Evolutionary conservation across 805 yeast species (phyloP).

Genomic region (Candida boleticola): DNA sequence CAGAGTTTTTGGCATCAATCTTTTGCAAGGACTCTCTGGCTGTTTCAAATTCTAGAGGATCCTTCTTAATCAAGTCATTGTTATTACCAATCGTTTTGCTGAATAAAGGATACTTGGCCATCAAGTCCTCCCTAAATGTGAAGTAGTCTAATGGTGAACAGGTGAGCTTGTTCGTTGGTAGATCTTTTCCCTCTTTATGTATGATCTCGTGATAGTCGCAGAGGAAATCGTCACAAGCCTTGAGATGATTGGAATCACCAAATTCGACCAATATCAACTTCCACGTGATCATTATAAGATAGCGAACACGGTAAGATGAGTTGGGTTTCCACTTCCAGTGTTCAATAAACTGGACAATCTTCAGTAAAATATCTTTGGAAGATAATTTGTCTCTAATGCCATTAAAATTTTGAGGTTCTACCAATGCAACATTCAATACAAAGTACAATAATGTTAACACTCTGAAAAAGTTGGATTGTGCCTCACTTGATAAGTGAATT

Average conservation of each 20-base stretch:
- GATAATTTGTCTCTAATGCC: slow-evolving; percentile 19
- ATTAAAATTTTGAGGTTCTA: slow-evolving; percentile 8
- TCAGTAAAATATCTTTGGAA: slow-evolving; percentile 39
- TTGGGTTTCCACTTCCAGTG: slow-evolving; percentile 61
- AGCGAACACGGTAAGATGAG: slow-evolving; percentile 47
- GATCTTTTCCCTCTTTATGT: slow-evolving; percentile 19
- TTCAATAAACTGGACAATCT: slow-evolving; percentile 52
- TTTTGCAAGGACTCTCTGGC: slow-evolving; percentile 30
- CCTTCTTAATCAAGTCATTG: slow-evolving; percentile 18
- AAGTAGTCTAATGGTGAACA: slow-evolving; percentile 86
- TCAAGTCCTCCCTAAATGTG: slow-evolving; percentile 71
- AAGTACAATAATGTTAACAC: slow-evolving; percentile 36
- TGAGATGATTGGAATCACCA: slow-evolving; percentile 51
- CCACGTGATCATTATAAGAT: slow-evolving; percentile 52
- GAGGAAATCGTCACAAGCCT: slow-evolving; percentile 46
- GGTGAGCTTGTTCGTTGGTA: slow-evolving; percentile 28
- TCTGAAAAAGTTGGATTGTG: slow-evolving; percentile 21
- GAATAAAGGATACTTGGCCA: slow-evolving; percentile 71
- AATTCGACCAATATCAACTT: slow-evolving; percentile 57
- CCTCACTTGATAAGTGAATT: not conserved
- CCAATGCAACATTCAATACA: slow-evolving; percentile 23
- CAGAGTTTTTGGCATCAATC: not conserved
- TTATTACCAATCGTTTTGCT: not conserved
- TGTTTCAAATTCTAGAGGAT: slow-evolving; percentile 15
- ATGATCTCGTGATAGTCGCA: slow-evolving; percentile 37